Percentiles rank a stretch among this genome's conserved stretches.
Conservation (phyloP, 306 rosid genomes). For the Begonia fuchsioides region DNA sequence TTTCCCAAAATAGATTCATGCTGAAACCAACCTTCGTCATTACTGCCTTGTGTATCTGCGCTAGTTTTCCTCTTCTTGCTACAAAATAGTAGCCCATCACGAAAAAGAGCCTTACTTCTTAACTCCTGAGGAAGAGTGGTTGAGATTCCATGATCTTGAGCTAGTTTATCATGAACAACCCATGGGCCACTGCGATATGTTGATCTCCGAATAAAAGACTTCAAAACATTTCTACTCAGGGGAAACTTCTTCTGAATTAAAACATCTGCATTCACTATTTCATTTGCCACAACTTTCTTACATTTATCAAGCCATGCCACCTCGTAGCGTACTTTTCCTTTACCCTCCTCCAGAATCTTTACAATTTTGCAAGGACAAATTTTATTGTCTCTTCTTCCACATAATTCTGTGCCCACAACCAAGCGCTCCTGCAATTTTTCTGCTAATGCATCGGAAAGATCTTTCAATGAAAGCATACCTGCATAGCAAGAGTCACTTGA, state of each 20-base stretch:
- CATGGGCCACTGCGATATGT: constrained; percentile 84
- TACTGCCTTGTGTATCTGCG: constrained; percentile 16
- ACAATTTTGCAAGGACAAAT: constrained; percentile 53
- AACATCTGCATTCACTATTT: constrained; percentile 29
- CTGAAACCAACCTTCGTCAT: constrained; percentile 21
- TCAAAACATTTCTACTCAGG: constrained; percentile 59
- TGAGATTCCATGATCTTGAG: constrained; percentile 61
- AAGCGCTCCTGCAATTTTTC: constrained; percentile 40
- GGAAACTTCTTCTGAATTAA: constrained; percentile 64
- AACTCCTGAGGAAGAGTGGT: constrained; percentile 56
- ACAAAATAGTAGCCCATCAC: constrained; percentile 57
- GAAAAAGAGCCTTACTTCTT: constrained; percentile 37
- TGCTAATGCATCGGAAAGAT: constrained; percentile 62
- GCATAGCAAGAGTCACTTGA: constrained; percentile 5
- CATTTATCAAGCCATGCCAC: constrained; percentile 70
- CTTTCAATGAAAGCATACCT: constrained; percentile 84
- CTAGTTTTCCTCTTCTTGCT: constrained; percentile 48
- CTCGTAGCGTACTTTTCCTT: constrained; percentile 33
- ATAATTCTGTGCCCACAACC: constrained; percentile 66
- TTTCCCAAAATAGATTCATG: background rate
- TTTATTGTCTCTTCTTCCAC: constrained; percentile 45
- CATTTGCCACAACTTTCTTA: constrained; percentile 37
- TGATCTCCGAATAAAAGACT: constrained; percentile 88
- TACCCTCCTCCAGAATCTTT: constrained; percentile 36
- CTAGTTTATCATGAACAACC: constrained; percentile 72